phyloP scores from a whole-genome alignment of 2,329 filamentous ascomycete genomes.

The Fusarium sambucinum region DNA sequence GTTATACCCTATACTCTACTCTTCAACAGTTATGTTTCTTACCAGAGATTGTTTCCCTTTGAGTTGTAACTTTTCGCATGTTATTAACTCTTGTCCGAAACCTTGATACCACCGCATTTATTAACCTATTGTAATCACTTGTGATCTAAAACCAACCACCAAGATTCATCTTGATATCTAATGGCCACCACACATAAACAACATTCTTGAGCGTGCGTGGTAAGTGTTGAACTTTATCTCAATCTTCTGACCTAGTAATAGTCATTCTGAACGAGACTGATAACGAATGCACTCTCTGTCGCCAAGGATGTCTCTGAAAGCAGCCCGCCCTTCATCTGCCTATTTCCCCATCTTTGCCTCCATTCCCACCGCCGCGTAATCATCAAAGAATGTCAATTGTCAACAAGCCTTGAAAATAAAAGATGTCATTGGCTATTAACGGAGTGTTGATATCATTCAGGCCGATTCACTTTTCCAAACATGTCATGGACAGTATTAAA shows the following conservation, averaged over 20 bases:
- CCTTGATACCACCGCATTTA: neutral
- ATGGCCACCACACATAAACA: neutral
- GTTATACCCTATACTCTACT: neutral
- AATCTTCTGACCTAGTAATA: neutral
- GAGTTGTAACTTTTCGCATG: constrained; percentile 7
- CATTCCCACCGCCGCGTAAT: constrained; percentile 32
- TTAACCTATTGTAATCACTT: neutral
- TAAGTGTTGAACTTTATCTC: neutral
- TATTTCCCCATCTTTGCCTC: constrained; percentile 21
- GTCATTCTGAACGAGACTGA: neutral
- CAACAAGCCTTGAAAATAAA: neutral
- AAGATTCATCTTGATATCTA: neutral
- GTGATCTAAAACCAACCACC: neutral
- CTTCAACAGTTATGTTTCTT: constrained; percentile 14
- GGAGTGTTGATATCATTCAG: neutral
- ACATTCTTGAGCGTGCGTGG: neutral
- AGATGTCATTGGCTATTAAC: neutral
- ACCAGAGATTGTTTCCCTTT: constrained; percentile 8
- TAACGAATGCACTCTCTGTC: neutral
- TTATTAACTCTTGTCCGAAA: neutral
- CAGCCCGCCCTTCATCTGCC: constrained; percentile 4
- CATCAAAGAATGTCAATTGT: neutral
- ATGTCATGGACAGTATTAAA: neutral
- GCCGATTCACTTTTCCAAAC: neutral
- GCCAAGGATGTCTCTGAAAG: constrained; percentile 20